Evolutionary conservation across 139 green algal species (phyloP).

Genomic region (Yamagishiella unicocca): DNA sequence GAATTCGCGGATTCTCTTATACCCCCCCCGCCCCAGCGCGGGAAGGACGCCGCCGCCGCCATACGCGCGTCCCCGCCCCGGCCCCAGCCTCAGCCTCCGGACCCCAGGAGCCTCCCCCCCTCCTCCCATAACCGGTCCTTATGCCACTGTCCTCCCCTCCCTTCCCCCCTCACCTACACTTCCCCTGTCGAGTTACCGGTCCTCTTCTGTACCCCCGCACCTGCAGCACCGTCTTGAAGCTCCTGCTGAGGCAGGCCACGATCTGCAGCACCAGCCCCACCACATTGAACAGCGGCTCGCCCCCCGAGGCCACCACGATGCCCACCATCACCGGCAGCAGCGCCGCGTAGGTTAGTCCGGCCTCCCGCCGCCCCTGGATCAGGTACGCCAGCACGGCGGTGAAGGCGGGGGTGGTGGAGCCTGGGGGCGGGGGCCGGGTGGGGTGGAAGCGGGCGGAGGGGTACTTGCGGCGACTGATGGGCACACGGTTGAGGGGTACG

Average conservation of each 20-base stretch:
- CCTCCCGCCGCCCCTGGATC: conserved; percentile 72
- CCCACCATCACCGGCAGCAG: conserved; percentile 91
- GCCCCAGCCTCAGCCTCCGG: no score
- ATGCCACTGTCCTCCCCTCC: not conserved
- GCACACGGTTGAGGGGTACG: no score
- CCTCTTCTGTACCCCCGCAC: no score
- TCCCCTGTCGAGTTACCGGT: no score
- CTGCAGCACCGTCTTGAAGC: conserved; percentile 43
- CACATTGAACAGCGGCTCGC: conserved; percentile 89
- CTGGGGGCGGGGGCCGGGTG: conserved; percentile 38
- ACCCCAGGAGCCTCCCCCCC: no score
- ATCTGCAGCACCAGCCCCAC: conserved; percentile 65
- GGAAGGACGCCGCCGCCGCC: no score
- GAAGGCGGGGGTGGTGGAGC: conserved; percentile 95
- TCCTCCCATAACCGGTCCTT: no score
- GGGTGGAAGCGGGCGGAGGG: conserved; percentile 17
- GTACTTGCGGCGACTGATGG: no score
- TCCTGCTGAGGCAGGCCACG: not conserved
- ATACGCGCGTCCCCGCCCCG: no score
- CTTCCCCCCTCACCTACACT: not conserved
- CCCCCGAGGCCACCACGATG: conserved; percentile 89
- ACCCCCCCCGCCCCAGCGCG: no score
- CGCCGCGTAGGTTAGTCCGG: conserved; percentile 79
- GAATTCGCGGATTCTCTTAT: no score
- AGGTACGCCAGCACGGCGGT: conserved; percentile 85